Evolutionary conservation across 352 stramenopile species (phyloP).

Genomic region (Globisporangium takayamanum): DNA sequence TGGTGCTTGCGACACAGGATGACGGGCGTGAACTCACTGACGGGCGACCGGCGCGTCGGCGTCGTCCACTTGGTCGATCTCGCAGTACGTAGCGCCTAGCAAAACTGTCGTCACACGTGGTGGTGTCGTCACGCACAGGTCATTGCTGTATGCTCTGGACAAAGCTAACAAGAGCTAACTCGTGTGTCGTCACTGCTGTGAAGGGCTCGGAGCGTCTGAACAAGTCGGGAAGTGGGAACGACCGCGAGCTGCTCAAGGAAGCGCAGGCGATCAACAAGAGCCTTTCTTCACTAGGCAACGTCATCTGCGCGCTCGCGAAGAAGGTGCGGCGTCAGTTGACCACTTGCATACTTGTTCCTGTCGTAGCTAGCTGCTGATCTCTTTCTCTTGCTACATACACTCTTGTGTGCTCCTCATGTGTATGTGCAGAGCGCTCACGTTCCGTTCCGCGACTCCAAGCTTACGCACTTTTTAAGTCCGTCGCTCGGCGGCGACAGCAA

Average conservation of each 20-base stretch:
- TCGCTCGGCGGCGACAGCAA: slow-evolving; percentile 84
- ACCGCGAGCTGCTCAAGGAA: slow-evolving; percentile 79
- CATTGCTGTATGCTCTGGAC: neutral
- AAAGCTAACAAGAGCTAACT: too few species aligned
- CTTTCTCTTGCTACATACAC: neutral
- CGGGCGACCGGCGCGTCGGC: slow-evolving; percentile 43
- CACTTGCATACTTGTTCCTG: too few species aligned
- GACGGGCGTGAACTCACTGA: slow-evolving; percentile 53
- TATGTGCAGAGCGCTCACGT: slow-evolving; percentile 53
- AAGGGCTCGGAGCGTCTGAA: slow-evolving; percentile 82
- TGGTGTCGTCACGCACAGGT: neutral
- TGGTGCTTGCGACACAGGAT: slow-evolving; percentile 23
- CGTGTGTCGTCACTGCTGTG: neutral
- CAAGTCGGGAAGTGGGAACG: slow-evolving; percentile 67
- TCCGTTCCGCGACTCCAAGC: slow-evolving; percentile 86
- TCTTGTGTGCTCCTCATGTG: neutral
- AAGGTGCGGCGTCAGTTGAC: slow-evolving; percentile 33
- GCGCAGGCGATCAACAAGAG: slow-evolving; percentile 86
- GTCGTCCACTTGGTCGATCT: slow-evolving; percentile 80
- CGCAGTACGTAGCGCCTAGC: slow-evolving; percentile 29
- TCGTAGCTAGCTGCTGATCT: neutral
- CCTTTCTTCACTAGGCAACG: slow-evolving; percentile 74
- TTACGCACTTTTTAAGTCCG: slow-evolving; percentile 83
- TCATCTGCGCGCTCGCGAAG: slow-evolving; percentile 76
- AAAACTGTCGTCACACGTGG: neutral